phyloP scores from a whole-genome alignment of 2,329 filamentous ascomycete species.

The Penicillium freii region DNA sequence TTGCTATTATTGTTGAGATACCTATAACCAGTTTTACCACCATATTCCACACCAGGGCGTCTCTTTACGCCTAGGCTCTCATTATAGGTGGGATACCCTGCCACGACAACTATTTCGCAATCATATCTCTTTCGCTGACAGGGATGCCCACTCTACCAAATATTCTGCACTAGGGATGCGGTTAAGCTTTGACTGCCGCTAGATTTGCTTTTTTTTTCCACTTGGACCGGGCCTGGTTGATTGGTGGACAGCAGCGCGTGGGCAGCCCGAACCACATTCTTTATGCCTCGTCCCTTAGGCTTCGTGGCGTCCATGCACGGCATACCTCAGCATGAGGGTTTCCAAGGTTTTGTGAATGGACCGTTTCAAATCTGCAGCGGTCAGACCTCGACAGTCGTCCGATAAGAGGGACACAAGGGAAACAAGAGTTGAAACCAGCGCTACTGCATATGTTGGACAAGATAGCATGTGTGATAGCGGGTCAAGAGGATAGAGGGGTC shows the following conservation, averaged over 20 bases:
- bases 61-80: conserved; percentile 43
- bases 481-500: background rate
- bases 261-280: conserved; percentile 68
- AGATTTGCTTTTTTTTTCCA: background rate
- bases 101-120: conserved; percentile 17
- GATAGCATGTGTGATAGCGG: background rate
- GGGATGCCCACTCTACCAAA: conserved; percentile 55
- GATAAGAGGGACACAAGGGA: background rate
- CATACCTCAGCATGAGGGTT: conserved; percentile 72
- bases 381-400: conserved; percentile 11
- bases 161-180: background rate
- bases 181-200: background rate
- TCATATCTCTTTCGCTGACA: conserved; percentile 48
- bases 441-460: background rate
- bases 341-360: conserved; percentile 65
- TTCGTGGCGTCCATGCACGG: conserved; percentile 82
- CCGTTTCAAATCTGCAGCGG: conserved; percentile 41
- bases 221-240: conserved; percentile 47
- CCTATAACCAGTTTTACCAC: conserved; percentile 41
- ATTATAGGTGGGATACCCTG: conserved; percentile 73
- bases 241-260: conserved; percentile 67
- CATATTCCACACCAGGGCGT: conserved; percentile 56
- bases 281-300: conserved; percentile 79
- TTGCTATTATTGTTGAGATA: background rate
- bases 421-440: background rate